phyloP scores from a whole-genome alignment of 768 basidiomycete species.

The Mrakia blollopis region DNA sequence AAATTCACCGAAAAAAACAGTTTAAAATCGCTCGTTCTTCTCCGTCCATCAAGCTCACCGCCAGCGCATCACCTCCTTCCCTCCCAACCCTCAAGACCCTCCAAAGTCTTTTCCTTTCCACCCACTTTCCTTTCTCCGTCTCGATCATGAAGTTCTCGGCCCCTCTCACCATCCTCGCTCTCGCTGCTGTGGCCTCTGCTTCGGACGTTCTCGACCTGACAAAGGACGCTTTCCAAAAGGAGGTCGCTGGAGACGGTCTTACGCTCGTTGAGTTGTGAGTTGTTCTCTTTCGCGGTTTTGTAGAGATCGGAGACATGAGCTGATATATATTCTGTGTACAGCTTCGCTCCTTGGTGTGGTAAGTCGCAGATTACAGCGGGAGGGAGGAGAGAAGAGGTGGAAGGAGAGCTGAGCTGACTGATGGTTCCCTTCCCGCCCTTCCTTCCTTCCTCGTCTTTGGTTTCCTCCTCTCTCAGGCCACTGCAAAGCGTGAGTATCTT shows the following conservation, averaged over 20 bases:
- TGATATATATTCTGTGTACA: not conserved
- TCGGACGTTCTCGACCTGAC: conserved; percentile 82
- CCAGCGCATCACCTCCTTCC: not conserved
- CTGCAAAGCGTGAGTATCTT: conserved; percentile 22
- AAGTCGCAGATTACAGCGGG: not conserved
- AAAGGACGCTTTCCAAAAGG: conserved; percentile 60
- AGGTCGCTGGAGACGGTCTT: conserved; percentile 62
- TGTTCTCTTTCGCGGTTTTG: not conserved
- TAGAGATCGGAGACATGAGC: not conserved
- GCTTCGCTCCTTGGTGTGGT: conserved; percentile 17
- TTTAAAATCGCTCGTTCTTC: not conserved
- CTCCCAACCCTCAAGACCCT: not conserved
- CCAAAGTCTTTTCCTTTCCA: no score
- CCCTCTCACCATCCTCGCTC: conserved; percentile 54
- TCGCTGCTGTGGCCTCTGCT: conserved; percentile 51
- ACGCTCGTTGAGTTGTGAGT: conserved; percentile 36
- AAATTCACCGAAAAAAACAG: not conserved
- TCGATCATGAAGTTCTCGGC: conserved; percentile 35
- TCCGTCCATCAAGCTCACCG: not conserved
- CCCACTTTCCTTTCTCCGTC: not conserved
- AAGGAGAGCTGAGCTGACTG: not conserved
- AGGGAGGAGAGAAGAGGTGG: not conserved
- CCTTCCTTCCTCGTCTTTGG: not conserved
- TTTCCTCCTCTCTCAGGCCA: conserved; percentile 14
- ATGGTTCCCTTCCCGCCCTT: conserved; percentile 2